phyloP scores from a whole-genome alignment of 139 green algal species.

The Tetradesmus lagerheimii region DNA sequence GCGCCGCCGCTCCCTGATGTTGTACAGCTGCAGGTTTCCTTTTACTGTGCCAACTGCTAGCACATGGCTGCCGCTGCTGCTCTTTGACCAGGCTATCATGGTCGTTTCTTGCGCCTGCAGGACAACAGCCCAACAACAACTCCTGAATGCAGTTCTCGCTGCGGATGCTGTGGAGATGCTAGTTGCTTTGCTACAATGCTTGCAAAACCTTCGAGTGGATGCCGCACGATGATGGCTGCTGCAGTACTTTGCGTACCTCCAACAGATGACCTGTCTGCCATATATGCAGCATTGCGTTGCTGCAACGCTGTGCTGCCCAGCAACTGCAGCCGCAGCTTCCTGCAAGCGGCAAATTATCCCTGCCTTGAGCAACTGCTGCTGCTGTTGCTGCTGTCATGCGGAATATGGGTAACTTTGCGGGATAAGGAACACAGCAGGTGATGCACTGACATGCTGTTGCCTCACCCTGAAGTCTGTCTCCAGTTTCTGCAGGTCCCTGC shows the following conservation, averaged over 20 bases:
- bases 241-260: no score
- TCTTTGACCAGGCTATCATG: conserved; percentile 59
- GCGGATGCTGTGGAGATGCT: not conserved
- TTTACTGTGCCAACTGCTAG: conserved; percentile 72
- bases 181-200: not conserved
- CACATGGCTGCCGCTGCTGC: conserved; percentile 34
- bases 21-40: conserved; percentile 72
- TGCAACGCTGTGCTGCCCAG: not conserved
- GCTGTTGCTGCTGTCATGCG: no score
- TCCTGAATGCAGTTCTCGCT: no score
- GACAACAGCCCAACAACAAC: not conserved
- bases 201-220: no score
- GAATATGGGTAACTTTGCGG: no score
- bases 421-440: no score
- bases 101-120: conserved; percentile 65
- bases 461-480: conserved; percentile 79
- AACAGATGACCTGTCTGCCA: no score
- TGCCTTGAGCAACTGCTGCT: no score
- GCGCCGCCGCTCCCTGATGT: conserved; percentile 54
- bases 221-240: no score
- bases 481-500: conserved; percentile 70
- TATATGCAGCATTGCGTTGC: no score
- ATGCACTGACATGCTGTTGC: no score
- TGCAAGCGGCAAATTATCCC: no score
- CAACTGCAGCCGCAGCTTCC: not conserved